Evolutionary conservation across 164 flowering plant species (phyloP).

Genomic region (Stephania cephalantha): DNA sequence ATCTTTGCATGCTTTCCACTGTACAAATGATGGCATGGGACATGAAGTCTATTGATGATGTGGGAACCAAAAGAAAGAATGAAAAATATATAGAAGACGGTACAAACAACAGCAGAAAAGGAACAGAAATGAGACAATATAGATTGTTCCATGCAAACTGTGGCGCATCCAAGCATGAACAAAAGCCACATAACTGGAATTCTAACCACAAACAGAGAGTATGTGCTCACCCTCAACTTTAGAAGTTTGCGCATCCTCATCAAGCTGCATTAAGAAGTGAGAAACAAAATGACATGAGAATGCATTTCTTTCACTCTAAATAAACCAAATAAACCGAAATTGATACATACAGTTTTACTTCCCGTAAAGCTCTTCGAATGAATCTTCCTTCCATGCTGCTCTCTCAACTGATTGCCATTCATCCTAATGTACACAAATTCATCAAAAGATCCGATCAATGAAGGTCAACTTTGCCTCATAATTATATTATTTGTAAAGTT

Average conservation of each 20-base stretch:
- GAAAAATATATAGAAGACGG: too few species aligned
- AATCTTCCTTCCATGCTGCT: conserved; percentile 27
- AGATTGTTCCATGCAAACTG: not conserved
- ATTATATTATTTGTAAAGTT: not conserved
- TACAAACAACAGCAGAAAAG: not conserved
- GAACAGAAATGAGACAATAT: not conserved
- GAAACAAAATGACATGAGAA: not conserved
- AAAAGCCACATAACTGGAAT: not conserved
- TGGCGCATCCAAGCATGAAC: not conserved
- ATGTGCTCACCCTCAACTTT: conserved; percentile 48
- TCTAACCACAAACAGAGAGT: not conserved
- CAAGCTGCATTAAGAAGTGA: conserved; percentile 25
- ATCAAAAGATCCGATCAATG: not conserved
- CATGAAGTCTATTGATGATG: too few species aligned
- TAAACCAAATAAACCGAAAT: not conserved
- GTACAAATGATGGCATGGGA: too few species aligned
- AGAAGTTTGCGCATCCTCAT: conserved; percentile 31
- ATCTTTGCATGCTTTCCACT: too few species aligned
- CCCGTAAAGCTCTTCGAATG: conserved; percentile 25
- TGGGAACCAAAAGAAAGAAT: too few species aligned
- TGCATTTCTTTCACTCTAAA: not conserved
- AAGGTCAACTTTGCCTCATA: not conserved
- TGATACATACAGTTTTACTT: conserved; percentile 39
- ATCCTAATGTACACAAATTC: conserved; percentile 25
- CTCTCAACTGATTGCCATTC: conserved; percentile 33